Percentiles rank a stretch among this genome's conserved stretches.
These are phyloP conservation scores for Phialophora chinensis DNA, from an alignment of 2,329 filamentous ascomycete species.

Conservation along the genomic window DNA sequence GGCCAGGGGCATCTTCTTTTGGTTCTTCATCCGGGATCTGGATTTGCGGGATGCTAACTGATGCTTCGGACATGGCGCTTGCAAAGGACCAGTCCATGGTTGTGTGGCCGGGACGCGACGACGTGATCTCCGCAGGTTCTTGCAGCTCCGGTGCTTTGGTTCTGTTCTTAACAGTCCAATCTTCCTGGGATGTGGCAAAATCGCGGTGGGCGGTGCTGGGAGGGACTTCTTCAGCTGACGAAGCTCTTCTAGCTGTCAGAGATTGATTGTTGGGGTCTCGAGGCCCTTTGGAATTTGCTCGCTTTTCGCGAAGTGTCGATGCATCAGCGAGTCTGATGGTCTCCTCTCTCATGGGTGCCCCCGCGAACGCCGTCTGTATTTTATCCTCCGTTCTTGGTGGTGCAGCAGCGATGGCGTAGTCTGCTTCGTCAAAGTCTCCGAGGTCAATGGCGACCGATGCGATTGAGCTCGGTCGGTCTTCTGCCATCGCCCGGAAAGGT, in stretches of 20 bases:
- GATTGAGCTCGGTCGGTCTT: conserved; percentile 51
- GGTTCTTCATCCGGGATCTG: conserved; percentile 23
- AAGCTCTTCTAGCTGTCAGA: conserved; percentile 41
- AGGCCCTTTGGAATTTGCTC: conserved; percentile 55
- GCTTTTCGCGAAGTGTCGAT: conserved; percentile 63
- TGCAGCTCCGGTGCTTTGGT: conserved; percentile 35
- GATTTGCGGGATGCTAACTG: conserved; percentile 25
- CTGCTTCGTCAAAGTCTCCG: conserved; percentile 55
- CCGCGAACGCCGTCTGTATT: conserved; percentile 56
- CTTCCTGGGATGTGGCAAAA: conserved; percentile 47
- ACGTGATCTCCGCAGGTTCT: conserved; percentile 38
- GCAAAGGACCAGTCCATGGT: conserved; percentile 51
- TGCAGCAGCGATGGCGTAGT: conserved; percentile 58
- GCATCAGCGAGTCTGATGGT: conserved; percentile 58
- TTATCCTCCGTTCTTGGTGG: conserved; percentile 50
- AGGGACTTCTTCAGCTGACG: conserved; percentile 40
- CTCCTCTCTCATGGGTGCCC: conserved; percentile 51
- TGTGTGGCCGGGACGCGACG: conserved; percentile 30
- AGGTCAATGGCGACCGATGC: conserved; percentile 60
- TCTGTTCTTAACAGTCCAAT: conserved; percentile 37
- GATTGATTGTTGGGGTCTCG: conserved; percentile 46
- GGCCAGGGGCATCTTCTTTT: conserved; percentile 12
- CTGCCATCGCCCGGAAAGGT: conserved; percentile 50
- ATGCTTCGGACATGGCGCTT: conserved; percentile 49
- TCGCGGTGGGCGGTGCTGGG: conserved; percentile 55